Base-by-base conservation (phyloP, 2,329 filamentous ascomycete species). In the Byssothecium circinans region DNA sequence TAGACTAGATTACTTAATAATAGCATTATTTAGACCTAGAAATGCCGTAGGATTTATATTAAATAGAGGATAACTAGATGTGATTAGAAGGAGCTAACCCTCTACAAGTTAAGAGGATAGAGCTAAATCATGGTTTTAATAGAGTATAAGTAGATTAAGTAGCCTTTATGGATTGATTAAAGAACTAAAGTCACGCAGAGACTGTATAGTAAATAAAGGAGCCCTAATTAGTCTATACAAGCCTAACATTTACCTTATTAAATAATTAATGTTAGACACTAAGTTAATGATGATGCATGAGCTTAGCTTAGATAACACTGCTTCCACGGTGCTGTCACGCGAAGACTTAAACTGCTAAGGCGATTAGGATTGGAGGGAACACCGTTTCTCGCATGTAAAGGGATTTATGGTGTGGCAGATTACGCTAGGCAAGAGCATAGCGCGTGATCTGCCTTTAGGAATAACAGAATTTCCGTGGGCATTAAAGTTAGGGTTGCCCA, bases 51-150 rank as follows among this genome's bases (percentile, higher is more conserved):
- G 45, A 43, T 48, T 48, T 15, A 48, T 48, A 48, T 22, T 8
- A 43, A 48, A 48, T 43, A 17, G 41, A 49, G 34, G 41, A 49
- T 19, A 49, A 44, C 46, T 49, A 49, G 46, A 33, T 40, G 41
- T 49, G 19, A 49, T 49, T 49, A 20, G 47, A 36, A n/a, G 32
- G 41, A 40, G 27, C 42, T 45, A 35, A 29, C 35, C 36, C 47
- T 45, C 32, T n/a, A 41, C 36, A 49, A 44, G 41, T 49, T 41
- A 50, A 50, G 43, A 30, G 47, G 40, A 49, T 43, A 18, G 46
- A 43, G 46, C 46, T 49, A 49, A 49, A 36, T 43, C 27, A 49
- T 49, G 20, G 46, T 49, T 49, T 49, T 19, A 49, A 25, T 43
- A 22, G 40, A 49, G 40, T 19, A 44, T 25, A 44, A 49, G 41